Evolutionary conservation across 768 basidiomycete genomes (phyloP), one percentile per base, ranked within the genome.

Genomic region (Lactarius psammicola): DNA sequence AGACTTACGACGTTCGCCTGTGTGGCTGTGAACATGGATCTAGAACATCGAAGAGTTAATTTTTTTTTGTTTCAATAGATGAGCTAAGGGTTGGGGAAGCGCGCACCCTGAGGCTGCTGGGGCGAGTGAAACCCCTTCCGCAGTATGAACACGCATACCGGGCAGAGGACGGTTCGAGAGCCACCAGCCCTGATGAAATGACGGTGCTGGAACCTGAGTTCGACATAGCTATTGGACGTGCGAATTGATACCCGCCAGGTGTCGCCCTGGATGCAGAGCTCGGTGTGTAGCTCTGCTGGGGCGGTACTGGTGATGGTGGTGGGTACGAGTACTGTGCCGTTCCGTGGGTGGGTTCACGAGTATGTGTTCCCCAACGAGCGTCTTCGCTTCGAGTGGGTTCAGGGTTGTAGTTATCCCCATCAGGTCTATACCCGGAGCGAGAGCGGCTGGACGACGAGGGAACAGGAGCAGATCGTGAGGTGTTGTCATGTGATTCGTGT

Each of bases 11-110:
- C 88, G 92, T 75, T 90, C 89, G 68, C 90, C 90, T 0, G 90
- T 92, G 75, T 93, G 90, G 70, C 89, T 91, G 68, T 93, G 90
- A 68, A 89, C 76, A 75, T 93, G 91, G 69, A 91, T 92, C 91
- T 92, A 66, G 60, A 68, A 62, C 62, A 42, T 4, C 34, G 57
- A 61, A 9, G n/a, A 56, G 49, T 66, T 40, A 38, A 26, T 40
- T 38, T 28, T 38, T 55, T 31, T 55, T 65, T 53, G 49, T 34
- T 46, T 42, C 63, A 34, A 59, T 53, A 56, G 40, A 46, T 57
- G 63, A 38, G 18, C 20, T 26, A 61, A 42, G 26, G 34, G 54
- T 20, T 20, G 18, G 53, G 44, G 53, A 44, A 40, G 57, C 20
- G 59, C 56, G 65, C 58, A 89, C 90, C 84, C 85, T 91, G 71